Percentiles rank a stretch among this genome's conserved stretches.
phyloP scores from a whole-genome alignment of 2,329 filamentous ascomycete species.

The Fusarium avenaceum region DNA sequence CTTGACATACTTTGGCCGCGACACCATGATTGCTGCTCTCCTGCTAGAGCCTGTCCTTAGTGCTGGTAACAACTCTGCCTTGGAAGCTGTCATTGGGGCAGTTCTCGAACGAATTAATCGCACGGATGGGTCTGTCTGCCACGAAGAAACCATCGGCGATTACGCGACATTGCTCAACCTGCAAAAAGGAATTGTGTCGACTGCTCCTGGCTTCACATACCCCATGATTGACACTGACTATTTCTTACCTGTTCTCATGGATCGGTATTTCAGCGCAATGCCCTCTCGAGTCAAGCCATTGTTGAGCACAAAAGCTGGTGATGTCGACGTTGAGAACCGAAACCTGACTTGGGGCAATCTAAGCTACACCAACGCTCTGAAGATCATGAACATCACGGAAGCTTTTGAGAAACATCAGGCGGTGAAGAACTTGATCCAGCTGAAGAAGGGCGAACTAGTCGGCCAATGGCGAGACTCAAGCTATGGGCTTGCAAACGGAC shows the following conservation, averaged over 20 bases:
- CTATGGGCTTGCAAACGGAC: conserved; percentile 71
- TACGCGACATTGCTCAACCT: conserved; percentile 72
- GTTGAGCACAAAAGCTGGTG: conserved; percentile 59
- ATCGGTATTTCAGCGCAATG: conserved; percentile 67
- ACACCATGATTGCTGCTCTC: conserved; percentile 72
- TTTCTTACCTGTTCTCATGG: conserved; percentile 69
- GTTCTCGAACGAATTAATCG: conserved; percentile 72
- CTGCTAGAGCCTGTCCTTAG: conserved; percentile 71
- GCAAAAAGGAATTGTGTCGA: conserved; percentile 65
- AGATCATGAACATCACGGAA: conserved; percentile 68
- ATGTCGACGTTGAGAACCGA: conserved; percentile 62
- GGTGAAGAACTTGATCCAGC: conserved; percentile 68
- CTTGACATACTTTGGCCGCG: conserved; percentile 75
- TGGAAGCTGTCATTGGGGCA: conserved; percentile 72
- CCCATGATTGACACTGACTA: conserved; percentile 75
- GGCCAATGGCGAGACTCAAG: conserved; percentile 75
- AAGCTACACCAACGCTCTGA: conserved; percentile 65
- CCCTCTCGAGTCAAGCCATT: conserved; percentile 56
- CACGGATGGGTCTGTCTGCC: conserved; percentile 71
- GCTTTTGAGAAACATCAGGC: conserved; percentile 67
- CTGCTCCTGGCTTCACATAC: conserved; percentile 68
- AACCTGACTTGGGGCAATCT: conserved; percentile 68
- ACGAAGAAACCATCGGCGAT: conserved; percentile 75
- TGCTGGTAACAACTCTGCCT: conserved; percentile 65
- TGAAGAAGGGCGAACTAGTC: conserved; percentile 66